Base-by-base conservation (phyloP, 208 protist species). In the Acanthamoeba culbertsoni region DNA sequence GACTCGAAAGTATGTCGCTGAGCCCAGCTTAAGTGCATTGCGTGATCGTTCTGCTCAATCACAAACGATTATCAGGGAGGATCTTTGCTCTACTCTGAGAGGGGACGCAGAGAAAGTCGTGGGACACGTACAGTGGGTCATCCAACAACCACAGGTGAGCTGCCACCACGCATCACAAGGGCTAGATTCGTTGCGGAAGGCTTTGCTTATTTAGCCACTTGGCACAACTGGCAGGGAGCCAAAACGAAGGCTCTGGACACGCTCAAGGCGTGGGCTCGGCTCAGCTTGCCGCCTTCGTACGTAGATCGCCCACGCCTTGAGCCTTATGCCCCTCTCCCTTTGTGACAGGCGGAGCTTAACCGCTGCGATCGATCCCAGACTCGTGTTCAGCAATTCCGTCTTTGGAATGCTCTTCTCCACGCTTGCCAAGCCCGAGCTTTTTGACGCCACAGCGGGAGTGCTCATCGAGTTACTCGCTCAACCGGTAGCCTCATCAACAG, bases 331-430 rank as follows among this genome's bases (percentile, higher is more conserved):
- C 42, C 68, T 20, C 68, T 18, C 46, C 35, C 68, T 28, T 40
- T 31, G 10, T n/a, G 37, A 8, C 18, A 8, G 4, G 1, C 31
- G 6, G 7, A 37, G 2, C 1, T 35, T 42, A 12, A 23, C 33
- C 42, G n/a, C 26, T 26, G 59, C 12, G 8, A 8, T 55, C 48
- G 48, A 55, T 23, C 53, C 42, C 71, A 82, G 71, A 26, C 71
- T 82, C 20, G 43, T 82, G 43, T 82, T 82, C 71, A 82, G 71
- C 71, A 82, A 82, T 28, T 82, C 71, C 20, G 71, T 82, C 23
- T 82, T 82, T 31, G 71, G 71, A 43, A 82, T 82, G 71, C 71
- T 82, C 71, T 82, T 82, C 28, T 6, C n/a, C 71, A 82, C 40
- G 26, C 71, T 82, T 2, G 23, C 71, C 6, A 82, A 53, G 14